These are phyloP conservation scores for Trichoderma gracile DNA, from an alignment of 2,329 filamentous ascomycete species.

Conservation along the genomic window DNA sequence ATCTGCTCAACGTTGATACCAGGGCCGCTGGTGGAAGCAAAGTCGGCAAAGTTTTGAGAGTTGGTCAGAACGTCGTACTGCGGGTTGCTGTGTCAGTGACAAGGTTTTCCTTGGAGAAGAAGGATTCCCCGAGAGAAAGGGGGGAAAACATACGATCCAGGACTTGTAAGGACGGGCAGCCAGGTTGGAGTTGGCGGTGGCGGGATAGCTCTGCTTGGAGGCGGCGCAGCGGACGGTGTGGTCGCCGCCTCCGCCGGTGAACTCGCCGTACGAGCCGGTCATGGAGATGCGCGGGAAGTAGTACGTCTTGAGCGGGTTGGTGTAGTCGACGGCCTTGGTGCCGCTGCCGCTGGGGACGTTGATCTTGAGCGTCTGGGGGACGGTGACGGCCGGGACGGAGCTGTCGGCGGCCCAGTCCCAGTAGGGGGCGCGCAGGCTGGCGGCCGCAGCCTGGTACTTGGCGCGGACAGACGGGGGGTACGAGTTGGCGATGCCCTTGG, in stretches of 20 bases:
- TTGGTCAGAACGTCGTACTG: conserved; percentile 48
- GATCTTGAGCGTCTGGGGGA: conserved; percentile 40
- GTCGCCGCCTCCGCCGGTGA: conserved; percentile 34
- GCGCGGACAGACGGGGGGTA: conserved; percentile 42
- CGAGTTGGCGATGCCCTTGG: conserved; percentile 47
- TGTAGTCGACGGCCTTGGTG: conserved; percentile 39
- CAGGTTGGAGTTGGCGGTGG: conserved; percentile 42
- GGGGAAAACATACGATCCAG: conserved; percentile 42
- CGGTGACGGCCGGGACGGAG: conserved; percentile 46
- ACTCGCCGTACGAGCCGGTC: conserved; percentile 42
- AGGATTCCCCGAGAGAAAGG: not conserved
- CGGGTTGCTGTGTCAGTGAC: conserved; percentile 21
- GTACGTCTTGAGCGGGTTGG: conserved; percentile 57
- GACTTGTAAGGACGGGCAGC: conserved; percentile 40
- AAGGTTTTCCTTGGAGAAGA: not conserved
- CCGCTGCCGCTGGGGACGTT: conserved; percentile 43
- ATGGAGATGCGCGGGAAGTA: conserved; percentile 47
- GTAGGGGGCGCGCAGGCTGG: conserved; percentile 50
- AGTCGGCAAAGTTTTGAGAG: conserved; percentile 39
- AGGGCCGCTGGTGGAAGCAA: conserved; percentile 38
- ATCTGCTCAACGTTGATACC: conserved; percentile 47
- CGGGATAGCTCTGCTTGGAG: conserved; percentile 41
- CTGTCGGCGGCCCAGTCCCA: conserved; percentile 56
- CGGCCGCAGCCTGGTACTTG: conserved; percentile 48
- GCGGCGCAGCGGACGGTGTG: conserved; percentile 46